Base-by-base conservation (phyloP, 345 rosid species). In the Geranium rotundifolium region DNA sequence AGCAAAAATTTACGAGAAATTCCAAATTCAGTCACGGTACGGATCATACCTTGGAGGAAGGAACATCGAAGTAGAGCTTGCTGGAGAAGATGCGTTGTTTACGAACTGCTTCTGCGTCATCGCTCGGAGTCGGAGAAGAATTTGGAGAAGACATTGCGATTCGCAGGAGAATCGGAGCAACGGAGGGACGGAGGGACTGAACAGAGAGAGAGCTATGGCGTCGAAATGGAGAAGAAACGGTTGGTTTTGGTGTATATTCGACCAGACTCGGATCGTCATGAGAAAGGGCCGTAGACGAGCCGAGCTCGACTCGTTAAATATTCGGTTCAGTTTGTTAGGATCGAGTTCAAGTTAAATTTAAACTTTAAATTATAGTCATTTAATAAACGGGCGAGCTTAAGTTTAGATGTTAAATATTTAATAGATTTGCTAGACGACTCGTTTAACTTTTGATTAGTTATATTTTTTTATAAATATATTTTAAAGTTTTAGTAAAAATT, bases 21-120 rank as follows among this genome's bases (percentile, higher is more conserved):
- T 17, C 19, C 19, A 46, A 16, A 7, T 50, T n/a, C 19, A 20
- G 12, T 58, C 23, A 57, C 9, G 54, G 27, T 23, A 23, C 27
- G 4, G 37, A 34, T 34, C 41, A 34, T 15, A 82, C 96, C 91
- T 85, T 89, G 59, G 81, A 75, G 29, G 34, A 57, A 59, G 84
- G 79, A 30, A 81, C 69, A 46, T 84, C 77, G 71, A 81, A 68
- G 77, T 89, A 87, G 72, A 92, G 93, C 72, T 87, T 92, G 77
- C 88, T 89, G 58, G 88, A 76, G 41, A 80, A 80, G 19, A 92
- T 85, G 27, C 92, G 83, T 0, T 71, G 78, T 8, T 73, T 81
- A 1, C 86, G 85, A 67, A 81, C 80, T 60, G 86, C 72, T 52
- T 73, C 90, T 2, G 77, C 63, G 49, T 84, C 80, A 0, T 64